phyloP scores from a whole-genome alignment of 1,139 yeast genomes.

The Lodderomyces pseudojiufengensis region DNA sequence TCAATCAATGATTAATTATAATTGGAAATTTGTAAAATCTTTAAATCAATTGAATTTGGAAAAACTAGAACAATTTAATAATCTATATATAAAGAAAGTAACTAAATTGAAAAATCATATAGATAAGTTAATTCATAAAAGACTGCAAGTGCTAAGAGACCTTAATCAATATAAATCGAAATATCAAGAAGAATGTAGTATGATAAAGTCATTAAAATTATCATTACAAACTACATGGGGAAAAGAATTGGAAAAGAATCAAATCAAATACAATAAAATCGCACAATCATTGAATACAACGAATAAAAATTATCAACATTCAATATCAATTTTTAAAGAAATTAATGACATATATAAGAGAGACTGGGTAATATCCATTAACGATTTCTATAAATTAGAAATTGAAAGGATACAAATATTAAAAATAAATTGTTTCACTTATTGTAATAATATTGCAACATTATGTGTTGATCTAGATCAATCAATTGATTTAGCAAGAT shows the following conservation, averaged over 20 bases:
- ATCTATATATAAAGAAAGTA: conserved; percentile 29
- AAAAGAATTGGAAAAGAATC: conserved; percentile 66
- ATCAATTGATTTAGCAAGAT: conserved; percentile 66
- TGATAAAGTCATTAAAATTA: conserved; percentile 55
- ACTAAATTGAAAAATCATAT: conserved; percentile 36
- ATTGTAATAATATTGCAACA: conserved; percentile 71
- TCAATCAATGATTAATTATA: conserved; percentile 30
- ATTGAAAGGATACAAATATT: conserved; percentile 71
- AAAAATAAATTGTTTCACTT: conserved; percentile 79
- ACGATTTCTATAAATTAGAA: conserved; percentile 72
- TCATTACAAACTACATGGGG: conserved; percentile 76
- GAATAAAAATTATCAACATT: conserved; percentile 56
- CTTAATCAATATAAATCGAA: conserved; percentile 46
- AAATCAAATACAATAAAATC: conserved; percentile 57
- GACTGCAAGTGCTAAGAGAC: conserved; percentile 27
- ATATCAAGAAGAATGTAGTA: conserved; percentile 58
- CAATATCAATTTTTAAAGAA: conserved; percentile 58
- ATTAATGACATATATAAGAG: conserved; percentile 68
- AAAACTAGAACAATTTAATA: conserved; percentile 29
- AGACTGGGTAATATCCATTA: conserved; percentile 75
- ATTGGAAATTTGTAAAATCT: conserved; percentile 30
- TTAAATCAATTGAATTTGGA: conserved; percentile 33
- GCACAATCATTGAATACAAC: conserved; percentile 45
- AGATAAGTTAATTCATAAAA: conserved; percentile 28
- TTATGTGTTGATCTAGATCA: conserved; percentile 79